A percentile compares a stretch with the other conserved stretches of the same genome.
phyloP scores from a whole-genome alignment of 2,329 filamentous ascomycete species.

The Penicillium sp. region DNA sequence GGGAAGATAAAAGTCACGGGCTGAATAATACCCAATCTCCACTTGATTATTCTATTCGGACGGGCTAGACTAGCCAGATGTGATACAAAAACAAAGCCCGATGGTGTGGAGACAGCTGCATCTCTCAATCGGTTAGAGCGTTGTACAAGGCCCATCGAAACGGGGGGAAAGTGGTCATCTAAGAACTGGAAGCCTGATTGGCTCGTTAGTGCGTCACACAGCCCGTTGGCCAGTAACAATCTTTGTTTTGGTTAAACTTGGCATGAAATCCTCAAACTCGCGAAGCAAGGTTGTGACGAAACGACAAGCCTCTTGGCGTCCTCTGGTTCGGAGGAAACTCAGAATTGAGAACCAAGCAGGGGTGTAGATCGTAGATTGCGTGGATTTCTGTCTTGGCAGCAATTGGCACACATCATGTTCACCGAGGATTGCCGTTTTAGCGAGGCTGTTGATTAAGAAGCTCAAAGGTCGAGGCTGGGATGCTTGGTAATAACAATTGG shows the following conservation, averaged over 20 bases:
- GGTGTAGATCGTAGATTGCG: not conserved
- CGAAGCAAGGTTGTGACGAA: not conserved
- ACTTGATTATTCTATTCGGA: not conserved
- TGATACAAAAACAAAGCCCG: not conserved
- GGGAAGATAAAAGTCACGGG: not conserved
- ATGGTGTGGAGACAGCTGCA: not conserved
- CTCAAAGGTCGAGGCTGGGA: not conserved
- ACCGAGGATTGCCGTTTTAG: not conserved
- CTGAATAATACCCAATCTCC: not conserved
- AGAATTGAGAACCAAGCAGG: not conserved
- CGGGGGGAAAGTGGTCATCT: not conserved
- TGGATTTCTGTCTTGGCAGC: not conserved
- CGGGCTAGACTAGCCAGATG: not conserved
- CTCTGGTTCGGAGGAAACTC: not conserved
- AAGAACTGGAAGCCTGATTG: not conserved
- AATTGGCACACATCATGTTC: not conserved
- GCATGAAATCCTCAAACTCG: not conserved
- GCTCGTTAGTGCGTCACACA: not conserved
- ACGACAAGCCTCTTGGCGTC: not conserved
- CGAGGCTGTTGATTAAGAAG: not conserved
- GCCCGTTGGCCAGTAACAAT: not conserved
- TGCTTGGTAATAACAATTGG: not conserved
- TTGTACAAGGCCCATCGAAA: not conserved
- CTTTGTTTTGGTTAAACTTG: not conserved
- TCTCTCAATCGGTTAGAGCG: not conserved